Base-by-base conservation (phyloP, 768 basidiomycete genomes). In the Clitopilus hobsonii region DNA sequence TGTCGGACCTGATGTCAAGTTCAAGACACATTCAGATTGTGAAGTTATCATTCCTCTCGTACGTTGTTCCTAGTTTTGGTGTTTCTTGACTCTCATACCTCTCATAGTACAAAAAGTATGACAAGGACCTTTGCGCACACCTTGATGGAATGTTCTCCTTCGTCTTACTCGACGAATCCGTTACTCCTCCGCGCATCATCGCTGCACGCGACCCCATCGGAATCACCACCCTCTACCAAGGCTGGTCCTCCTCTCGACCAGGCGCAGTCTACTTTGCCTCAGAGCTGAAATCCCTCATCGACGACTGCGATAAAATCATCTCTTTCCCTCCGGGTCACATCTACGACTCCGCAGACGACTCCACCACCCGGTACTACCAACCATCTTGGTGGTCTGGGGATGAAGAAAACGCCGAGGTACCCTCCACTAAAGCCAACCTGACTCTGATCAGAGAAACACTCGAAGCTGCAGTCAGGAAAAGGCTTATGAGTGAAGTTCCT, bases 111-210 rank as follows among this genome's bases (percentile, higher is more conserved):
- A 77, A 79, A 62, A 88, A 92, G 72, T 70, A 91, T 64, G 94
- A 76, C 65, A 91, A 83, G 60, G 81, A 80, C 3, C 74, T 96
- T 24, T 91, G 90, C 73, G 72, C 73, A 66, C 76, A 83, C 66
- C 87, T 99, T 56, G 97, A 99, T 67, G 97, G 97, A 60, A 96
- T 99, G 92, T 99, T 99, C 76, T 94, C 96, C 1, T 99, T 98
- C 66, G 89, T 98, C 59, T 82, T 98, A 45, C 78, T 98, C 56
- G 97, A 99, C 72, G 93, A 95, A 67, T 91, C 93, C 11, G 88
- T 90, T 56, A 77, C 88, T 0, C 96, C 96, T 7, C 79, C 93
- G 22, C 85, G 96, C 53, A 77, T 99, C 58, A 94, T 99, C 63
- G 97, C 95, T 56, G 94, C 94, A 4, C 90, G 97, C 30, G 97